These are phyloP conservation scores for Taiozyma sp. DNA, from an alignment of 1,139 yeast species.

Conservation along the genomic window DNA sequence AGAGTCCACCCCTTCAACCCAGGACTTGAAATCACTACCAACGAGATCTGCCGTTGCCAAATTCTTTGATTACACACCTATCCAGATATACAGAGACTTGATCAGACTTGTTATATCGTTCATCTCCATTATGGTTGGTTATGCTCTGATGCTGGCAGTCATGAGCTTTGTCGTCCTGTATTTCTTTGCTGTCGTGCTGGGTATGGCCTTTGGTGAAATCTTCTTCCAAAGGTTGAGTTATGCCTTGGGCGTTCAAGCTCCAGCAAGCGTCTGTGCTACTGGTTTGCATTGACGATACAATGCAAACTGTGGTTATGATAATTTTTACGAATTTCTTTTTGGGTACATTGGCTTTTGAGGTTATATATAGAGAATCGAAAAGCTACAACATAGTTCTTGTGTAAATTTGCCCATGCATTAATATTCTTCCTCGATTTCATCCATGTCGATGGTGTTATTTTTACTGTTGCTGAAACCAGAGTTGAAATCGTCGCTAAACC, in stretches of 20 bases:
- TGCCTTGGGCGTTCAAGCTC: conserved; percentile 29
- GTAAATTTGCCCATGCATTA: not conserved
- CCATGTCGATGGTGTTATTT: conserved; percentile 1
- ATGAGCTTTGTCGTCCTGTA: conserved; percentile 65
- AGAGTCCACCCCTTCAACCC: not conserved
- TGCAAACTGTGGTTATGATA: not conserved
- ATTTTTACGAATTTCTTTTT: not conserved
- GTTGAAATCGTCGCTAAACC: not conserved
- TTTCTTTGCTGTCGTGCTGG: conserved; percentile 68
- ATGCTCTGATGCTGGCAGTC: conserved; percentile 71
- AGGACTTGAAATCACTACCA: not conserved
- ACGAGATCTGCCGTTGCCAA: conserved; percentile 26
- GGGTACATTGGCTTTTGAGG: not conserved
- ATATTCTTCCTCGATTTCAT: conserved; percentile 9
- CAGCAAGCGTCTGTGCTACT: conserved; percentile 10
- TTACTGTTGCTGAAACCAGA: not conserved
- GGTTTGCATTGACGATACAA: conserved; percentile 2
- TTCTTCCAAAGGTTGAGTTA: conserved; percentile 54
- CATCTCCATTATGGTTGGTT: conserved; percentile 60
- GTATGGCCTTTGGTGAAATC: conserved; percentile 65
- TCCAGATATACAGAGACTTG: conserved; percentile 43
- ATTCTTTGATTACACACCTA: conserved; percentile 36
- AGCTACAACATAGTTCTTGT: not conserved
- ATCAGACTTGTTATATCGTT: conserved; percentile 53
- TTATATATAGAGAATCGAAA: not conserved